phyloP scores from a whole-genome alignment of 768 basidiomycete genomes.

The Chalciporus sphaerocephalus region DNA sequence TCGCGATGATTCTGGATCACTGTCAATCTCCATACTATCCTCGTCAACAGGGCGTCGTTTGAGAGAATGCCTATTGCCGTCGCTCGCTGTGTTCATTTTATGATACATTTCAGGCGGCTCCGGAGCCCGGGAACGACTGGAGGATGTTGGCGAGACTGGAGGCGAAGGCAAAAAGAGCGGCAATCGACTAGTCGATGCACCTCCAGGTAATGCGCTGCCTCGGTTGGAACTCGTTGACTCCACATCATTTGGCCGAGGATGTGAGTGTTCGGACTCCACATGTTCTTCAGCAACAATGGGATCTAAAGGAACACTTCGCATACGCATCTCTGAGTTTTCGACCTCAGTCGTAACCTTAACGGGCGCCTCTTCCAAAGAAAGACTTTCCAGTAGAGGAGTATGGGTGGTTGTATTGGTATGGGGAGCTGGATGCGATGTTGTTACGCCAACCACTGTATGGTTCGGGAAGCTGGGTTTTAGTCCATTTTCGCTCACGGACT shows the following conservation, averaged over 20 bases:
- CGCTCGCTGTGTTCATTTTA: constrained; percentile 12
- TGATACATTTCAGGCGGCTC: constrained; percentile 22
- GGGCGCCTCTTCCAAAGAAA: constrained; percentile 19
- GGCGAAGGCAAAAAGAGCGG: constrained; percentile 52
- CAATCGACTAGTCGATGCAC: constrained; percentile 19
- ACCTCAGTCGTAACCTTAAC: neutral
- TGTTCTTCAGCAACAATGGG: constrained; percentile 8
- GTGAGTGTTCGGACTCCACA: constrained; percentile 6
- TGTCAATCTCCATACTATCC: constrained; percentile 10
- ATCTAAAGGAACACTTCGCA: constrained; percentile 18
- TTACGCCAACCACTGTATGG: constrained; percentile 1
- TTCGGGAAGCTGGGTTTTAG: constrained; percentile 10
- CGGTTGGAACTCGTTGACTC: constrained; percentile 6
- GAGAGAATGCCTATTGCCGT: constrained; percentile 3
- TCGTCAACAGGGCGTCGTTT: constrained; percentile 21
- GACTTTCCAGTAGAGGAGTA: constrained; percentile 19
- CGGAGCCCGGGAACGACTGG: neutral
- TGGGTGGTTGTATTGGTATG: constrained; percentile 11
- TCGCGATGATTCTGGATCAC: neutral
- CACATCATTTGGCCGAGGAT: constrained; percentile 2
- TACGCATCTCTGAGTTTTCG: constrained; percentile 17
- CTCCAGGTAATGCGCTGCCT: constrained; percentile 6
- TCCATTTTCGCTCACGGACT: constrained; percentile 12
- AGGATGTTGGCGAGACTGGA: constrained; percentile 29
- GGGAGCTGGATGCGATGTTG: constrained; percentile 6